These are phyloP conservation scores for Suillus americanus DNA, from an alignment of 768 basidiomycete genomes.

Conservation along the genomic window DNA sequence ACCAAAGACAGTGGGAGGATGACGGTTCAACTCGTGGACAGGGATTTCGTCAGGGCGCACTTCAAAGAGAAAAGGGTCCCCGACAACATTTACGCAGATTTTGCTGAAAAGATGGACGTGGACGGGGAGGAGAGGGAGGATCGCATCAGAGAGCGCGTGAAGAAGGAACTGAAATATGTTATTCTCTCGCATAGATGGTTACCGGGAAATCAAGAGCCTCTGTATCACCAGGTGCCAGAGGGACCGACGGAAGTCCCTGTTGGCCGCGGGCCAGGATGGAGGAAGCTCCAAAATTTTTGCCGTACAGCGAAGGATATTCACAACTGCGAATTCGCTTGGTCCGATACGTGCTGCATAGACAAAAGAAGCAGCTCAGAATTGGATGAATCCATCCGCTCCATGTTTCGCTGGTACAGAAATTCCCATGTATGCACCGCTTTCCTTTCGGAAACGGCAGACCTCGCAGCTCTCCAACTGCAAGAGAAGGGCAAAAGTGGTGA, in stretches of 20 bases:
- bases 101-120: neutral
- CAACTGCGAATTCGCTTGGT: conserved; percentile 12
- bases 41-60: neutral
- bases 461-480: neutral
- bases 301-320: neutral
- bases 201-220: neutral
- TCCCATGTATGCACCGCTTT: conserved; percentile 15
- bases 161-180: conserved; percentile 6
- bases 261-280: neutral
- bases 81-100: neutral
- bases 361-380: conserved; percentile 20
- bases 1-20: neutral
- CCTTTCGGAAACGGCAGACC: conserved; percentile 5
- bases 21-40: neutral
- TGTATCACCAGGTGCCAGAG: neutral
- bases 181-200: conserved; percentile 10
- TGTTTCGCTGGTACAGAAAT: conserved; percentile 21
- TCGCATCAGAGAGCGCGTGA: neutral
- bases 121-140: conserved; percentile 1
- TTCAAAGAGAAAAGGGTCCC: neutral
- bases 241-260: neutral
- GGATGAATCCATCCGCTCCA: conserved; percentile 21
- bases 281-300: conserved; percentile 9
- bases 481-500: neutral
- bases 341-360: conserved; percentile 18